A percentile compares a stretch with the other conserved stretches of the same genome.
Conservation (phyloP, 495 filamentous ascomycete genomes). For the Xylaria nigripes region DNA sequence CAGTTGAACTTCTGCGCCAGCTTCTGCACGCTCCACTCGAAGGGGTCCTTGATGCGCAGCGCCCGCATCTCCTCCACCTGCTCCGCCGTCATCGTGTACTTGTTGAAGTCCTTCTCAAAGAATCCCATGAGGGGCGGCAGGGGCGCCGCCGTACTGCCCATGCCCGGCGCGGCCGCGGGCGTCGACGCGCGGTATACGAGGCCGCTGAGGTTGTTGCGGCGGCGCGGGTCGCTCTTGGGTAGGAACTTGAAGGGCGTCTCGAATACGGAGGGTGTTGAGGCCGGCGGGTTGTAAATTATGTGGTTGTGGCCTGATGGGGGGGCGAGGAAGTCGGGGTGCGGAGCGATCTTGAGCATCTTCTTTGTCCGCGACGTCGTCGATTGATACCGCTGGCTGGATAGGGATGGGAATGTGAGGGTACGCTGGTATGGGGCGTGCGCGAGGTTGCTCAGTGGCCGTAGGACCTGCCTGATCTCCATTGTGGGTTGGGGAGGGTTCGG, state of each 20-base stretch:
- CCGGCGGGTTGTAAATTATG: slow-evolving; percentile 92
- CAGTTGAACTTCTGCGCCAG: slow-evolving; percentile 73
- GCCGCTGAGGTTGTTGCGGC: slow-evolving; percentile 38
- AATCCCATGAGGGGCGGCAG: neutral
- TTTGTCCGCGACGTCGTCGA: slow-evolving; percentile 63
- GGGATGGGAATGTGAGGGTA: slow-evolving; percentile 54
- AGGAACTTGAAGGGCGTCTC: slow-evolving; percentile 89
- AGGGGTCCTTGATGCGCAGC: slow-evolving; percentile 59
- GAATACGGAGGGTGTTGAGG: slow-evolving; percentile 70
- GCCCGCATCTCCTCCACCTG: slow-evolving; percentile 74
- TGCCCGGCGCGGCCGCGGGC: neutral
- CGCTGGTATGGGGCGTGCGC: slow-evolving; percentile 32
- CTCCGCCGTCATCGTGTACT: slow-evolving; percentile 65
- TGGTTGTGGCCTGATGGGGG: slow-evolving; percentile 40
- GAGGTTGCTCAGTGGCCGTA: slow-evolving; percentile 22
- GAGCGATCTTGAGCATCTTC: slow-evolving; percentile 62
- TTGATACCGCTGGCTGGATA: slow-evolving; percentile 58
- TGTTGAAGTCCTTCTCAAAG: slow-evolving; percentile 31
- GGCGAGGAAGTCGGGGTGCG: slow-evolving; percentile 60
- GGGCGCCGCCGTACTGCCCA: neutral
- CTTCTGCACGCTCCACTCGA: slow-evolving; percentile 59
- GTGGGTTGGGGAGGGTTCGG: neutral
- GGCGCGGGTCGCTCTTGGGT: slow-evolving; percentile 66
- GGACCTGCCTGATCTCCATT: slow-evolving; percentile 25
- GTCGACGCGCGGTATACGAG: slow-evolving; percentile 22